Conservation (phyloP, 1,284 basidiomycete genomes). For the Puccinia sorghi region DNA sequence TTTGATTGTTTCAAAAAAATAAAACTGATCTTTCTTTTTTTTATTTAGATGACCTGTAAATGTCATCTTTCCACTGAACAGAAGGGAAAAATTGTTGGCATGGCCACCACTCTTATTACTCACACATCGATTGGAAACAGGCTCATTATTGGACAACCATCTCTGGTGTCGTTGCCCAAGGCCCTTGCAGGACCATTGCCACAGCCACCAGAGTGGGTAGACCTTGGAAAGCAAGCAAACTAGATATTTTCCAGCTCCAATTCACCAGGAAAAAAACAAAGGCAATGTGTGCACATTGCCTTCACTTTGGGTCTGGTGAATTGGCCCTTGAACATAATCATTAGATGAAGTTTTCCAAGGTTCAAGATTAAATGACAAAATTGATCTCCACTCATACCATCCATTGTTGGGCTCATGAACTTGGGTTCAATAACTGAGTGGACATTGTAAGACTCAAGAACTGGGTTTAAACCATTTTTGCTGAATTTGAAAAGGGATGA, state of each 20-base stretch:
- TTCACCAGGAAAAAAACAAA: too few relatives aligned
- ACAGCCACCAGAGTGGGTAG: background rate
- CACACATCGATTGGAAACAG: background rate
- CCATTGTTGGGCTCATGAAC: background rate
- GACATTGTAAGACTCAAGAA: too few relatives aligned
- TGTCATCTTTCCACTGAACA: background rate
- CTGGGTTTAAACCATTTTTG: too few relatives aligned
- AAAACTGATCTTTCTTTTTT: background rate
- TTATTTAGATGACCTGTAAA: background rate
- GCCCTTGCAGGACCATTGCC: background rate
- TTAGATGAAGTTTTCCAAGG: background rate
- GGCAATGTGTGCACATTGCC: too few relatives aligned
- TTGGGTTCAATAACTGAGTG: background rate
- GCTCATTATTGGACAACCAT: background rate
- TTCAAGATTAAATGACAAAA: background rate
- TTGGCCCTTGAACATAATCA: background rate
- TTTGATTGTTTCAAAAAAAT: too few relatives aligned
- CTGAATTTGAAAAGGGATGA: too few relatives aligned
- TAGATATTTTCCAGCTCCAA: background rate
- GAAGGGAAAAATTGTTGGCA: background rate
- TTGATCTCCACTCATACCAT: background rate
- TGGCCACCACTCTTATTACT: background rate
- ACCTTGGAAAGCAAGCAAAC: background rate
- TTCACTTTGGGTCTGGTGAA: too few relatives aligned
- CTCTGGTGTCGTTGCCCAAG: background rate